Base-by-base conservation (phyloP, 2,329 filamentous ascomycete genomes). In the Sporothrix phasma region DNA sequence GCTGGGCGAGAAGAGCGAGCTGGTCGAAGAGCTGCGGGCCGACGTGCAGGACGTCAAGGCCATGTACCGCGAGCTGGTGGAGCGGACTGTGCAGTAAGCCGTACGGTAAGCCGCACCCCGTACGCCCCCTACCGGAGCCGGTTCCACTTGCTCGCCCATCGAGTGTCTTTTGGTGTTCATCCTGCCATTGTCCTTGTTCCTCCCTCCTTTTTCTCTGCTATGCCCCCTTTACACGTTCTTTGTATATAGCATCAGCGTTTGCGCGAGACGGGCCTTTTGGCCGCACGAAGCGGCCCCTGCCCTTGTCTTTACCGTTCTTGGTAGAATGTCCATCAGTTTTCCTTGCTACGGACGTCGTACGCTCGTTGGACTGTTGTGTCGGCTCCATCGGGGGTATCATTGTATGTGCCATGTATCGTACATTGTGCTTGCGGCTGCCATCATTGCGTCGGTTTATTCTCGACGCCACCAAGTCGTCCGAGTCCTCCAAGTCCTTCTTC, bases 1-100 rank as follows among this genome's bases (percentile, higher is more conserved):
- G 85, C 77, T 99, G 64, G 94, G 94, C 1, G 94, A 99, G 82
- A 96, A 96, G 83, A 96, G 91, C 74, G 94, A 99, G 79, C 79
- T 88, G 72, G 92, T 96, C 2, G 92, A 96, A 72, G 94, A 99
- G 79, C 78, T 99, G 69, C 86, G 82, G 74, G 88, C 89, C 13
- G 94, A 97, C 79, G 89, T 99, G 62, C 81, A 86, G 68, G 94
- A 99, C 79, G 81, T 99, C 74, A 99, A 99, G 80, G 88, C 87
- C 72, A 96, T 99, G 82, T 97, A 97, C 78, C 85, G 91, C 69
- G 93, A 97, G 73, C 77, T 99, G 74, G 89, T 96, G 58, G 90
- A 96, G 77, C 85, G 87, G 72, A 93, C 90, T 65, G 85, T 92
- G 31, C 61, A 67, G 29, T 68, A 60, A 61, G 41, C 10, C 10